phyloP scores from a whole-genome alignment of 2,329 filamentous ascomycete species.

The Cucurbitaria berberidis region DNA sequence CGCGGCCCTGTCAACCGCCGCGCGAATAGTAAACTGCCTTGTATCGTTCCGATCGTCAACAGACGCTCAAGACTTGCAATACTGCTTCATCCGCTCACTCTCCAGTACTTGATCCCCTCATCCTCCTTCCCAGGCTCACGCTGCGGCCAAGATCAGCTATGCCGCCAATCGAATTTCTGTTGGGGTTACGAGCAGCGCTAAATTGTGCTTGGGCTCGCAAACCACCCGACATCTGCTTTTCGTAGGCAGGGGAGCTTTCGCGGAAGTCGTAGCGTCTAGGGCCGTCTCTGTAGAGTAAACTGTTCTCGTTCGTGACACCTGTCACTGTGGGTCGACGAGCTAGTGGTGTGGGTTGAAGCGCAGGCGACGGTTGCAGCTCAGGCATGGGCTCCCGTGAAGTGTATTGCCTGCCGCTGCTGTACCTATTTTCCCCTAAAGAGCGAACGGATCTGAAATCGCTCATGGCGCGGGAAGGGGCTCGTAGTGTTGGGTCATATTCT shows the following conservation, averaged over 20 bases:
- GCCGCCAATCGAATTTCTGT: constrained; percentile 39
- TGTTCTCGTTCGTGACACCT: constrained; percentile 32
- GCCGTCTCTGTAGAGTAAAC: constrained; percentile 35
- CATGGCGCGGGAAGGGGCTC: constrained; percentile 57
- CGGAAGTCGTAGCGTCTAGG: constrained; percentile 35
- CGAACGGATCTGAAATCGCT: constrained; percentile 52
- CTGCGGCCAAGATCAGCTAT: constrained; percentile 35
- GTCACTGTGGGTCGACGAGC: constrained; percentile 41
- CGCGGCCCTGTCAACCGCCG: constrained; percentile 12
- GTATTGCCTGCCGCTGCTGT: constrained; percentile 40
- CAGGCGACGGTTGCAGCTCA: constrained; percentile 41
- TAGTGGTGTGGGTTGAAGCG: constrained; percentile 34
- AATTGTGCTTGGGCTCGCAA: constrained; percentile 34
- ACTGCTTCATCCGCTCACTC: constrained; percentile 36
- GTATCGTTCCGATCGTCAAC: constrained; percentile 39
- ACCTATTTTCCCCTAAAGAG: constrained; percentile 29
- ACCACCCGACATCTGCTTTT: constrained; percentile 35
- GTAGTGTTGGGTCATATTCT: constrained; percentile 49
- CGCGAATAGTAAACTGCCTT: constrained; percentile 27
- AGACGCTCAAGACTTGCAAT: constrained; percentile 8
- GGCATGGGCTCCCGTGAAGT: constrained; percentile 48
- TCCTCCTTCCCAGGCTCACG: constrained; percentile 36
- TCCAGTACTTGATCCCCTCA: constrained; percentile 38
- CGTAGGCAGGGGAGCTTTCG: constrained; percentile 40
- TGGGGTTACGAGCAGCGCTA: constrained; percentile 30